Base-by-base conservation (phyloP, 495 filamentous ascomycete species). In the Daldinia concentrica region DNA sequence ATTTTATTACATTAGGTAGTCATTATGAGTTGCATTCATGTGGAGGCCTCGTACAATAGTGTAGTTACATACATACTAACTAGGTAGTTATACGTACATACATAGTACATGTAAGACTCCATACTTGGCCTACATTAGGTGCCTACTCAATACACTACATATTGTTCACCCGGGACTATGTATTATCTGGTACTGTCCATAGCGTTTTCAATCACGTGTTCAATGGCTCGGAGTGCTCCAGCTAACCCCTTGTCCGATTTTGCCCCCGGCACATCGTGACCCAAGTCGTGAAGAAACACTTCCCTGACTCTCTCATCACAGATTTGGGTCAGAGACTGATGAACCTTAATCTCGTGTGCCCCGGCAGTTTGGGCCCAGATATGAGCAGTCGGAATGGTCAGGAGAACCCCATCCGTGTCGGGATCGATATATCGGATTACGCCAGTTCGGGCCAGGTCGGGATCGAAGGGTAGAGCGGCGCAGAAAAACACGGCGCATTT, bases 401-500 rank as follows among this genome's bases (percentile, higher is more conserved):
- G 27, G 32, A 68, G 27, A 29, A 64, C 56, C 27, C 74, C 74
- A 55, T 76, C 76, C 19, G 50, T 64, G 34, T 62, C 68, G 56
- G 74, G 71, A 66, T 74, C 71, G 50, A 67, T 58, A 27, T 58
- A 58, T 54, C 64, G 64, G 24, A 76, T 50, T 29, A 59, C 50
- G 36, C 65, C 68, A 45, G 66, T 57, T 48, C 70, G 67, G 32
- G 59, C 59, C n/a, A 65, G 58, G 68, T 74, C 74, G 30, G 71
- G 71, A 30, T 77, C 73, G 41, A 74, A 72, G 6, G 76, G 74
- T 62, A 65, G 41, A 54, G 68, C 74, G 6, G 74, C 76, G 57
- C 68, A 69, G 58, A 78, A 73, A 30, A 78, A 70, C 26, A 78
- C 73, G 24, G 71, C 74, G 57, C 76, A 77, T 30, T 69, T 71